These are phyloP conservation scores for Citrullus mucosospermus DNA, from an alignment of 306 rosid species.

Conservation along the genomic window DNA sequence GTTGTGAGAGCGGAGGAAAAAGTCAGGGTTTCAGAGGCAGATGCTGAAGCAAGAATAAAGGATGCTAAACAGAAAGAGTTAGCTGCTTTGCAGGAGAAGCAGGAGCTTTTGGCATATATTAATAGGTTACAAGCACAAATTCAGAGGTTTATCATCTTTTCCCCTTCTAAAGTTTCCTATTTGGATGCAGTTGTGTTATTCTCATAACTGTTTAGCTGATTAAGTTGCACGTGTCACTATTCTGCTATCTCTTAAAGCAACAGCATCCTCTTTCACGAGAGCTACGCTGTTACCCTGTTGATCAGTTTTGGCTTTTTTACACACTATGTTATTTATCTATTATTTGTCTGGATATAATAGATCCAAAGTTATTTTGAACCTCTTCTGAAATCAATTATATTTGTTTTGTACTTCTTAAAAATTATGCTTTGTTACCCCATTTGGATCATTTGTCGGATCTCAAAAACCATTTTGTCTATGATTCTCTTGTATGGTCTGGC, in stretches of 20 bases:
- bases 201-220: background rate
- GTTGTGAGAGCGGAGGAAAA: conserved; percentile 88
- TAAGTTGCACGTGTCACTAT: background rate
- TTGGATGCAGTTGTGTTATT: background rate
- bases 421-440: background rate
- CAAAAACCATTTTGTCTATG: too few relatives aligned
- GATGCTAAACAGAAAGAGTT: conserved; percentile 65
- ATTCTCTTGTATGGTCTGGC: too few relatives aligned
- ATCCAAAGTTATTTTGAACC: background rate
- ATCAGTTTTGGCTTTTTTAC: background rate
- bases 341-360: background rate
- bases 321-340: background rate
- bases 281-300: background rate
- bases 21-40: conserved; percentile 71
- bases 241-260: background rate
- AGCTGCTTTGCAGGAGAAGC: conserved; percentile 58
- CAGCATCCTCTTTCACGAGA: background rate
- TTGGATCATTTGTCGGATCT: too few relatives aligned
- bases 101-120: conserved; percentile 76
- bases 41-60: conserved; percentile 66
- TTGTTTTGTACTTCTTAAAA: background rate
- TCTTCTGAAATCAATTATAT: background rate
- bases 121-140: conserved; percentile 75
- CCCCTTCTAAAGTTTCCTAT: conserved; percentile 2
- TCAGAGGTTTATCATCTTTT: conserved; percentile 56